phyloP scores from a whole-genome alignment of 2,329 filamentous ascomycete species.

The Zasmidium angulare region DNA sequence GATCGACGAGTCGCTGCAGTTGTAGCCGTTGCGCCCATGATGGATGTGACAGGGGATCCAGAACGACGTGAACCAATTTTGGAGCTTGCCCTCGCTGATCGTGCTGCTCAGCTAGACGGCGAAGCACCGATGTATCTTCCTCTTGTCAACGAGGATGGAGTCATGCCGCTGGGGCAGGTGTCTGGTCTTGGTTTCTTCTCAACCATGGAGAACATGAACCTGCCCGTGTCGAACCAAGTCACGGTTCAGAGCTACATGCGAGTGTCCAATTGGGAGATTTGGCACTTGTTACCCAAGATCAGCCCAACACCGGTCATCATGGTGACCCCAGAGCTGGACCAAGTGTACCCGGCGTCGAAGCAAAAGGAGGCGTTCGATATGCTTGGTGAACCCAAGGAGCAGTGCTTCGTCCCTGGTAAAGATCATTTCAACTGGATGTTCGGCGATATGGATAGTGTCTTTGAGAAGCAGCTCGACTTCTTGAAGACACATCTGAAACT shows the following conservation, averaged over 20 bases:
- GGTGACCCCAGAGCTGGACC: constrained; percentile 1
- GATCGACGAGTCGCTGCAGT: neutral
- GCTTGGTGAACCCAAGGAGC: constrained; percentile 1
- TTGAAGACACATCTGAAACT: neutral
- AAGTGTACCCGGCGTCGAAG: neutral
- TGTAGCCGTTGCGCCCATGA: constrained; percentile 3
- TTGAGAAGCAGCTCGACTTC: neutral
- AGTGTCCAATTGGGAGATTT: neutral
- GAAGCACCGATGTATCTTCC: constrained; percentile 1
- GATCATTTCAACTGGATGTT: constrained; percentile 5
- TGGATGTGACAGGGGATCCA: neutral
- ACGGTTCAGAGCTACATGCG: neutral
- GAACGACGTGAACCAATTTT: constrained; percentile 3
- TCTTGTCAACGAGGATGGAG: neutral
- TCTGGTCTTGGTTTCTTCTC: neutral
- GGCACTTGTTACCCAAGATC: neutral
- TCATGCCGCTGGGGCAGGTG: neutral
- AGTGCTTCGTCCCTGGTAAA: neutral
- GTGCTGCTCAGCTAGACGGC: neutral
- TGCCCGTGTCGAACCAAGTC: neutral
- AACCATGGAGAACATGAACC: neutral
- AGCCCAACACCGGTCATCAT: constrained; percentile 1
- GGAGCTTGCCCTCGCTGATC: neutral
- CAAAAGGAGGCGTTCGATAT: neutral
- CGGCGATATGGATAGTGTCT: neutral